Evolutionary conservation across 2,329 filamentous ascomycete species (phyloP).

Genomic region (Teratosphaeriaceae sp.): DNA sequence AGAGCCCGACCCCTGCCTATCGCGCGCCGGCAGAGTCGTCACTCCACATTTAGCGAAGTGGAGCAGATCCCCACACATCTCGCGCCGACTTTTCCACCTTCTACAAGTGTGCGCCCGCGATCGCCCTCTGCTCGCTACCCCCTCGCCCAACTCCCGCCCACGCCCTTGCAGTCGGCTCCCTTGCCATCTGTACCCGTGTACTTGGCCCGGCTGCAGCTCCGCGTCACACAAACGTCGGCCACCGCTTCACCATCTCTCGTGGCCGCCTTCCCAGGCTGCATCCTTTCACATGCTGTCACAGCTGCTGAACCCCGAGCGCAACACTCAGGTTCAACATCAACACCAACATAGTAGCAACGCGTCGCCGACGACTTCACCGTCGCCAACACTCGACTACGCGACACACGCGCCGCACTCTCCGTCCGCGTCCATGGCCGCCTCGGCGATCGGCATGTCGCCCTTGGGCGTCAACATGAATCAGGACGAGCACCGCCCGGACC

Average conservation of each 20-base stretch:
- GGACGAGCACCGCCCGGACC: constrained; percentile 67
- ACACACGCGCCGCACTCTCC: constrained; percentile 6
- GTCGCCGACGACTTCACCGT: constrained; percentile 6
- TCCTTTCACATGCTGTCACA: constrained; percentile 23
- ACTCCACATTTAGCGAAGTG: too few species aligned
- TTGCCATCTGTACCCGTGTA: background rate
- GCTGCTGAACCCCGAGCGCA: constrained; percentile 25
- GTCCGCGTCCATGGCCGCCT: constrained; percentile 32
- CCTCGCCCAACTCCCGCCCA: constrained; percentile 2
- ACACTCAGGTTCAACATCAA: constrained; percentile 16
- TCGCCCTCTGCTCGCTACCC: too few species aligned
- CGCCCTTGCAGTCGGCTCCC: constrained; percentile 1
- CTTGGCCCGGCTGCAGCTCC: constrained; percentile 1
- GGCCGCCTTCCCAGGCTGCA: constrained; percentile 3
- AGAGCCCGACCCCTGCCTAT: too few species aligned
- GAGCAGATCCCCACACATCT: too few species aligned
- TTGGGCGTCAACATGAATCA: constrained; percentile 55
- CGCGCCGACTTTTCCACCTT: too few species aligned
- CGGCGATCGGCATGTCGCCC: constrained; percentile 36
- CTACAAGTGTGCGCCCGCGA: too few species aligned
- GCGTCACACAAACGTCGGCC: background rate
- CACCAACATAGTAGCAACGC: constrained; percentile 6
- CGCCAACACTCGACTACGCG: constrained; percentile 4
- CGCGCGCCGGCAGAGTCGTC: too few species aligned
- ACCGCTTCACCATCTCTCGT: background rate